phyloP scores from a whole-genome alignment of 768 basidiomycete species.

The Suillus sp. region DNA sequence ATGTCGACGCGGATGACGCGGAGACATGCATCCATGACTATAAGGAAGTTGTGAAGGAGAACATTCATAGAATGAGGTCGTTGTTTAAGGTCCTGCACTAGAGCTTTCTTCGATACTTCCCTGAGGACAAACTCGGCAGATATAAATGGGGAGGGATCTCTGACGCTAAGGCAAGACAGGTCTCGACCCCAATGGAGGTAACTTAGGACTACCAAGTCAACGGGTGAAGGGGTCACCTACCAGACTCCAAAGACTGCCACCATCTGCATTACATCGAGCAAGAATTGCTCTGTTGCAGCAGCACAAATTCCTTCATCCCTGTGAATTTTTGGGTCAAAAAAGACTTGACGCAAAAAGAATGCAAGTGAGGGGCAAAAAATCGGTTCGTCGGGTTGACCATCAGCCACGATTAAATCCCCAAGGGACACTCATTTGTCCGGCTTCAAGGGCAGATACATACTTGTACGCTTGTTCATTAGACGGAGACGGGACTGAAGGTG shows the following conservation, averaged over 20 bases:
- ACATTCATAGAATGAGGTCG: slow-evolving; percentile 42
- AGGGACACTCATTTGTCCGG: slow-evolving; percentile 44
- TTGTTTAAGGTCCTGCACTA: too few species aligned
- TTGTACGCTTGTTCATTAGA: slow-evolving; percentile 49
- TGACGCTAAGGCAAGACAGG: slow-evolving; percentile 45
- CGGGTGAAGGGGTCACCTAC: slow-evolving; percentile 45
- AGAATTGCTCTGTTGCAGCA: slow-evolving; percentile 21
- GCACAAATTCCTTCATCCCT: slow-evolving; percentile 47
- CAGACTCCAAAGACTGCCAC: slow-evolving; percentile 48
- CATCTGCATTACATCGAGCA: slow-evolving; percentile 24
- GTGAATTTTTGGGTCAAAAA: slow-evolving; percentile 61
- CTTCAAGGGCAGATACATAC: slow-evolving; percentile 57
- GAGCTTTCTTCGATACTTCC: slow-evolving; percentile 31
- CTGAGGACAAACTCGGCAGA: slow-evolving; percentile 48
- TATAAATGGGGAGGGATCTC: slow-evolving; percentile 45
- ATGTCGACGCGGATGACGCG: too few species aligned
- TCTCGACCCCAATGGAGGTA: slow-evolving; percentile 55
- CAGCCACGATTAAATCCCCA: slow-evolving; percentile 42
- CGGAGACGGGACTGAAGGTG: slow-evolving; percentile 40
- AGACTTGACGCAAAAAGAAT: slow-evolving; percentile 52
- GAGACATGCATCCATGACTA: slow-evolving; percentile 47
- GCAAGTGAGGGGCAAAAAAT: slow-evolving; percentile 47
- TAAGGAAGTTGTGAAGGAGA: slow-evolving; percentile 43
- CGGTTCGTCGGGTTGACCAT: slow-evolving; percentile 30
- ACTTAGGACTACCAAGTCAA: slow-evolving; percentile 47